Evolutionary conservation across 2,329 filamentous ascomycete species (phyloP).

Genomic region (Curvularia verruculosa): DNA sequence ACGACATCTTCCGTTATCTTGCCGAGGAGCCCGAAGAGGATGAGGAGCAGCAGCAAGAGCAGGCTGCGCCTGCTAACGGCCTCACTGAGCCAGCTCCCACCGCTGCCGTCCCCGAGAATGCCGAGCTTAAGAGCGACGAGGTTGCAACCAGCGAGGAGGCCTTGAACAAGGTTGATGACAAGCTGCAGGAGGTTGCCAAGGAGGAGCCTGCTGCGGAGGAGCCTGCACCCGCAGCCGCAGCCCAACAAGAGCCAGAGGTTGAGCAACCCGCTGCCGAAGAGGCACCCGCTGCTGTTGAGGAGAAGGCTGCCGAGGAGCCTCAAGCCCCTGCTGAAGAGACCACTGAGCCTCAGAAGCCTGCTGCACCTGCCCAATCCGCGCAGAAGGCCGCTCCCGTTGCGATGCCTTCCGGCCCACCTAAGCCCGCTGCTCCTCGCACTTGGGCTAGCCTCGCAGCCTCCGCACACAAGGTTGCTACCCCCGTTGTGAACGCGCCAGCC

Average conservation of each 20-base stretch:
- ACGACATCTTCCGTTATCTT: constrained; percentile 96
- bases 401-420: constrained; percentile 64
- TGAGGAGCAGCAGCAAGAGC: constrained; percentile 51
- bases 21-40: constrained; percentile 79
- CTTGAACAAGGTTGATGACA: constrained; percentile 67
- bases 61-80: constrained; percentile 44
- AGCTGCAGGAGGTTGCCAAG: constrained; percentile 68
- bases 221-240: constrained; percentile 44
- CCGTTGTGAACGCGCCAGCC: constrained; percentile 47
- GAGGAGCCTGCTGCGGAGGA: constrained; percentile 39
- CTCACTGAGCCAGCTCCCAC: constrained; percentile 51
- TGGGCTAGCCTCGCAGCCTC: constrained; percentile 75
- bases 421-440: constrained; percentile 63
- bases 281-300: constrained; percentile 48
- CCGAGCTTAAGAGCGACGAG: constrained; percentile 45
- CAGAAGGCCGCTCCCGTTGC: constrained; percentile 62
- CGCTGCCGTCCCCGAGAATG: constrained; percentile 39
- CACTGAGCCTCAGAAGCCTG: constrained; percentile 64
- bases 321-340: constrained; percentile 42
- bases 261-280: constrained; percentile 50
- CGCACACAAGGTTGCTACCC: constrained; percentile 53
- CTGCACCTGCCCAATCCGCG: constrained; percentile 60
- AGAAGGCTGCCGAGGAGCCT: constrained; percentile 43
- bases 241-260: constrained; percentile 44
- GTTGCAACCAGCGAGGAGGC: constrained; percentile 53